Evolutionary conservation across 176 grass and related monocot genomes (phyloP), one percentile per base, ranked within the genome.

Genomic region (Pontederia crassipes): DNA sequence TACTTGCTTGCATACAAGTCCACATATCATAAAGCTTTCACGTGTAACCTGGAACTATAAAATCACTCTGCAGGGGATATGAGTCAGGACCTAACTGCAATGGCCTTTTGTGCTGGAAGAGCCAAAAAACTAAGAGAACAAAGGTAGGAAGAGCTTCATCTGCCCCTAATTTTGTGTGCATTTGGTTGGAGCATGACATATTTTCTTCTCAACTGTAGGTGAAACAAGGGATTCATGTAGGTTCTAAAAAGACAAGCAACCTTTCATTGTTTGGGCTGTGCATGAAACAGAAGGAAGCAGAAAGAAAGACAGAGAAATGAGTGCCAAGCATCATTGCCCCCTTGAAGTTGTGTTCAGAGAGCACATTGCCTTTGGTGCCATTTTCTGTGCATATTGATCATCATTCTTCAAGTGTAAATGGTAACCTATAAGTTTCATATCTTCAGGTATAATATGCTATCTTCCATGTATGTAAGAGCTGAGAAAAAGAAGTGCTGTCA

Each of bases 101-200:
- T 51, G 62, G 62, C 11, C 48, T 65, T 18, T 14, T 65, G 0
- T 65, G 62, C 26, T 65, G 62, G 62, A 65, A 51, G 45, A 28
- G 47, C 6, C 17, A 9, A 27, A 65, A 50, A 65, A 26, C 17
- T 7, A 51, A 52, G 9, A 12, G 62, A 16, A 17, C 15, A 65
- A 65, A 28, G 62, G 62, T 65, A 65, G 0, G 2, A 51, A 14
- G 10, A 28, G 20, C 11, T 51, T 16, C 6, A 24, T 9, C 14
- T 65, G 1, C 51, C 27, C 28, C 62, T 27, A 8, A 14, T 46
- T n/a, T 8, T 47, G 49, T 64, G 13, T n/a, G 12, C 17, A 64
- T 49, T 12, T 16, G 9, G 11, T 13, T n/a, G 17, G 10, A 49
- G 24, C 46, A 7, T 40, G 32, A 49, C 46, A 4, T 0, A 9